Percentiles rank a stretch among this genome's conserved stretches.
Evolutionary conservation across 2,329 filamentous ascomycete genomes (phyloP).

Genomic region (Aspergillus aculeatinus): DNA sequence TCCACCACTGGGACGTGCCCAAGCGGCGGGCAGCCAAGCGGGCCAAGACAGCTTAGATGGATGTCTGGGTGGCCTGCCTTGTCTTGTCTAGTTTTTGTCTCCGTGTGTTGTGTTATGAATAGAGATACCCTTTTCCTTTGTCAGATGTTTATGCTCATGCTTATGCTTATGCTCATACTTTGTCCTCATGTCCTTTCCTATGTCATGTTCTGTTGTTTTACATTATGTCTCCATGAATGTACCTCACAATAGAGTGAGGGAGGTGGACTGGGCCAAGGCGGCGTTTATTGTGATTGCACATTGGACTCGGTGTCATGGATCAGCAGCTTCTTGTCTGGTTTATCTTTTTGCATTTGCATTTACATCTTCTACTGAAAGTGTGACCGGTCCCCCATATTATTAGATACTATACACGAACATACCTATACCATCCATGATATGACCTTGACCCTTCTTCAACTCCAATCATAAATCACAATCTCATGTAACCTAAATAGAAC

Average conservation of each 20-base stretch:
- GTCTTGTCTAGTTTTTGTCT: background rate
- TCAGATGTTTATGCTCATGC: background rate
- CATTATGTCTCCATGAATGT: background rate
- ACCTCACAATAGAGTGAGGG: background rate
- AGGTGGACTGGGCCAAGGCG: background rate
- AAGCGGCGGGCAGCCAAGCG: conserved; percentile 39
- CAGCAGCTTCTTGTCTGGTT: too few relatives aligned
- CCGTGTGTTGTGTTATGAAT: background rate
- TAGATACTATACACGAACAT: too few relatives aligned
- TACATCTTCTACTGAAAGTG: too few relatives aligned
- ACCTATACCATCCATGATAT: too few relatives aligned
- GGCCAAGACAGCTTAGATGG: conserved; percentile 17
- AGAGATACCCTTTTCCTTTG: background rate
- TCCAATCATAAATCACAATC: too few relatives aligned
- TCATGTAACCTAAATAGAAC: too few relatives aligned
- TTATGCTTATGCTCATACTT: background rate
- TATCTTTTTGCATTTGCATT: too few relatives aligned
- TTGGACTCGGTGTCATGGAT: too few relatives aligned
- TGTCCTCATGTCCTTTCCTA: background rate
- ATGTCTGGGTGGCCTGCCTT: background rate
- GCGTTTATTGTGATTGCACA: too few relatives aligned
- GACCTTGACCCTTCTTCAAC: too few relatives aligned
- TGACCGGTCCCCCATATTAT: too few relatives aligned
- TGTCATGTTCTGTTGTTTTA: background rate
- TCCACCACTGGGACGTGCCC: conserved; percentile 51